Evolutionary conservation across 139 green algal species (phyloP), one percentile per base, ranked within the genome.

Genomic region (Tetradesmus obliquus): DNA sequence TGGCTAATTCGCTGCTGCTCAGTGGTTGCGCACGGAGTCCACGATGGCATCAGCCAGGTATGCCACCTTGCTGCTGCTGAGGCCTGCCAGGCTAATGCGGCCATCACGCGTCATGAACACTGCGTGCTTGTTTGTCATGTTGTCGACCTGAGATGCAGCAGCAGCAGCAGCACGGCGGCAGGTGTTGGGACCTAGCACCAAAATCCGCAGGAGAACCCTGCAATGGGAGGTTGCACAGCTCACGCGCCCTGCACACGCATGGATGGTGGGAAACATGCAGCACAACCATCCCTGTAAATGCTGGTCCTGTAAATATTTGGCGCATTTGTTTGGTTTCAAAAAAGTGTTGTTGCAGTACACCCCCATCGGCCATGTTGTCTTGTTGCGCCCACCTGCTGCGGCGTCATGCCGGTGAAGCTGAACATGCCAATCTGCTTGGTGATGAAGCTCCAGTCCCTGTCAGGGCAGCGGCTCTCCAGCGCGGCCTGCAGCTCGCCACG

Each of bases 21-120:
- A 83, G 71, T 84, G 71, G 93, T 97, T 98, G 88, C 95, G 93
- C 66, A 98, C 91, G n/a, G 93, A 97, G 93, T 99, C 97, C 19
- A 98, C 95, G 5, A 99, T 99, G 7, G 97, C 98, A n/a, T 98
- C 92, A 1, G 98, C 98, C 72, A 99, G 94, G 94, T 99, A 98
- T 17, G 97, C 95, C 13, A 95, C 94, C 95, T 99, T 99, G 58
- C 95, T 92, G n/a, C 58, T 91, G 93, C 94, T 95, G n/a, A 99
- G 96, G 15, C 98, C 98, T 5, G 98, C 98, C 90, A 99, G 93
- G 1, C 95, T 98, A 91, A 99, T 99, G 84, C 98, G 96, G 22
- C 98, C 98, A 92, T 99, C 98, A 55, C 96, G 96, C 7, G 98
- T 99, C 98, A 99, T 99, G 96, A 98, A 99, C 9, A 99, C 90